Evolutionary conservation across 306 rosid genomes (phyloP), one percentile per base, ranked within the genome.

Genomic region (Sechiopsis laciniata): DNA sequence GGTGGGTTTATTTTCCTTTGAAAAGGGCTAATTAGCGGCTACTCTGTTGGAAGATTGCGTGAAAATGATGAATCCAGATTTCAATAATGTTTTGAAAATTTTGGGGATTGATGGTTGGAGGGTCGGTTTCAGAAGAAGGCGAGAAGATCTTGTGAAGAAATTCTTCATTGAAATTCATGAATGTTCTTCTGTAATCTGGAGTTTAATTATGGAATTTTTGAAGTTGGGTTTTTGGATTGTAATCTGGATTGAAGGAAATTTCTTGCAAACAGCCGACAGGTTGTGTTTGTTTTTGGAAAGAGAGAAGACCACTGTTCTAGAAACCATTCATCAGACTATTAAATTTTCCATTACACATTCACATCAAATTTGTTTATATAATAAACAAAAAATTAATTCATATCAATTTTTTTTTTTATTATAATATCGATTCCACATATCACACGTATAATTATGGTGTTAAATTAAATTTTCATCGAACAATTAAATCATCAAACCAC

Each of bases 111-210:
- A 62, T 62, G 50, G 69, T 62, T 65, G 52, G 15, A 40, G 22
- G 16, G 71, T 65, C 71, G 48, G 12, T 45, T 65, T 65, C 71
- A 17, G 21, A 4, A 65, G 71, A n/a, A 65, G 71, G 29, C 53
- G 1, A 37, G 8, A 6, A 4, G 50, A 40, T 10, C 22, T 17
- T 65, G 53, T 10, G 19, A 40, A 65, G 16, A n/a, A 65, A 37
- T 65, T 15, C 16, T 32, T 32, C 37, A n/a, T 40, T 6, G 45
- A 60, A 60, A 15, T 14, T 26, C 52, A 65, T 65, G 69, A 48
- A 62, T 62, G 17, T 24, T 12, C n/a, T 59, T 59, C 65, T 40
- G 4, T 53, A 40, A 65, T n/a, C 48, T 64, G 42, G 37, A 48
- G 12, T 48, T 48, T 12, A 0, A 5, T 37, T 5, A 37, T 0